Evolutionary conservation across 164 flowering plant species (phyloP).

Genomic region (Vitis riparia): DNA sequence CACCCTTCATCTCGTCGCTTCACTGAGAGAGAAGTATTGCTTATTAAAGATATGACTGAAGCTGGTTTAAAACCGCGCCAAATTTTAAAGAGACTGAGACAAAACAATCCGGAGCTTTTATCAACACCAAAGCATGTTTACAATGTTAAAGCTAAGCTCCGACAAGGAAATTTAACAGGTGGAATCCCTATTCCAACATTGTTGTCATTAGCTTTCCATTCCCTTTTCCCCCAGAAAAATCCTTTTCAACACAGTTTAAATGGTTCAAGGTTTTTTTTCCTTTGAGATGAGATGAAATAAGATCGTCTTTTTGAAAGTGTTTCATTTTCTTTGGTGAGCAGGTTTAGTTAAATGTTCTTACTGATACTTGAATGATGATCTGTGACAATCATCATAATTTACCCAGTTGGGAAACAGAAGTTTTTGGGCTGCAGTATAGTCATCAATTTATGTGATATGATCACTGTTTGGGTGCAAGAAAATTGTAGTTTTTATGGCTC

Average conservation of each 20-base stretch:
- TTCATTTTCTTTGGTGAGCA: background rate
- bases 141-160: constrained; percentile 32
- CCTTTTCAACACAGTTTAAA: background rate
- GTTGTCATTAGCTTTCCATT: background rate
- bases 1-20: constrained; percentile 55
- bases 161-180: constrained; percentile 30
- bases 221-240: background rate
- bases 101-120: constrained; percentile 42
- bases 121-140: constrained; percentile 49
- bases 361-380: background rate
- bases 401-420: background rate
- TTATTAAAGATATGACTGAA: constrained; percentile 45
- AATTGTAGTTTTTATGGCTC: background rate
- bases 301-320: background rate
- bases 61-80: constrained; percentile 50
- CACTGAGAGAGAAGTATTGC: constrained; percentile 35
- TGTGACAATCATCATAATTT: background rate
- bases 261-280: background rate
- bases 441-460: too few relatives aligned
- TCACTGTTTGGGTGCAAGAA: background rate
- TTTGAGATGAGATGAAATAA: background rate
- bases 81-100: constrained; percentile 38
- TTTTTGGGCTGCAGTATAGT: background rate
- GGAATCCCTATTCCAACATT: background rate
- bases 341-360: background rate